phyloP scores from a whole-genome alignment of 139 green algal genomes.

The Astrephomene gubernaculifera region DNA sequence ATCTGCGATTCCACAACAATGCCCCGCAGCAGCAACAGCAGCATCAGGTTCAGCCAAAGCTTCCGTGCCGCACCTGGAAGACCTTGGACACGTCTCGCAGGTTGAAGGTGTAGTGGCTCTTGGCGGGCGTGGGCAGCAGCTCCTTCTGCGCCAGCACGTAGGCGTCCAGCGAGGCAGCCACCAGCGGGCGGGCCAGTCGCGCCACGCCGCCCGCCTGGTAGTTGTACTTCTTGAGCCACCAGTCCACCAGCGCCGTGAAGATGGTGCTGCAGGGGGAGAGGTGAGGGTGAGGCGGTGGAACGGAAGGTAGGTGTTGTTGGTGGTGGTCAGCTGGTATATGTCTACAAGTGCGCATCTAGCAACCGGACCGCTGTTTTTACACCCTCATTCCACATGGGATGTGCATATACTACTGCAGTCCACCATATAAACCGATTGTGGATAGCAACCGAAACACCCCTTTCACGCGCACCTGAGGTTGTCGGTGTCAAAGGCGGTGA shows the following conservation, averaged over 20 bases:
- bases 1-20: no score
- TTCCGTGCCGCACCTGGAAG: conserved; percentile 70
- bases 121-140: conserved; percentile 78
- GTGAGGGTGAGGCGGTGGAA: neutral
- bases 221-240: conserved; percentile 73
- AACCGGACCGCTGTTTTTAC: no score
- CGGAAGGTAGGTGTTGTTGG: neutral
- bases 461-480: conserved; percentile 65
- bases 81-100: conserved; percentile 83
- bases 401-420: no score
- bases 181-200: conserved; percentile 56
- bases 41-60: no score
- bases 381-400: no score
- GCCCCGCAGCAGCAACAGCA: no score
- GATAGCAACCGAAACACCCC: no score
- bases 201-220: conserved; percentile 64
- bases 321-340: no score
- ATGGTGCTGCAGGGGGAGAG: conserved; percentile 58
- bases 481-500: conserved; percentile 76
- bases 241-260: conserved; percentile 74
- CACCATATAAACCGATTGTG: neutral
- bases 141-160: conserved; percentile 74
- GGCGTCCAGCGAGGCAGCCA: conserved; percentile 73
- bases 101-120: conserved; percentile 88
- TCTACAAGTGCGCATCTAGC: no score